Evolutionary conservation across 805 yeast genomes (phyloP), one percentile per base, ranked within the genome.

Genomic region (Yamadazyma tumulicola): DNA sequence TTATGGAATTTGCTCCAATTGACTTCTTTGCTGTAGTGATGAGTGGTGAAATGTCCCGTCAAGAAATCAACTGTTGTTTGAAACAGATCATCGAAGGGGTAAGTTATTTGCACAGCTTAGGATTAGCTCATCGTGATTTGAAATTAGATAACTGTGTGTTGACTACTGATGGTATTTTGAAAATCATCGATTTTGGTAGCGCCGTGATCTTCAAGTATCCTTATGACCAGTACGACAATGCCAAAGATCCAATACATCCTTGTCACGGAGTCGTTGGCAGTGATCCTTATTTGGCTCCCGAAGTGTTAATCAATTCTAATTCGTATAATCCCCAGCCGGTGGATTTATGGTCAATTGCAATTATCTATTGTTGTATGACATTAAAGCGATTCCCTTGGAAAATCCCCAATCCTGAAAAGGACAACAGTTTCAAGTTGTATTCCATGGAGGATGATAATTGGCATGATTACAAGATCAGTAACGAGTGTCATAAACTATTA

Each of bases 301-400:
- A 88, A 57, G 95, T 86, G 7, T 82, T 85, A 55, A 69, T 77
- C 46, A 81, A 81, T 42, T 49, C 59, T 4, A 51, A 49, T 34
- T 47, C 55, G 17, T 88, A 88, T 52, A 94, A 85, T 55, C 96
- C 96, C 11, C 73, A 95, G 45, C 95, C 96, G 1, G 95, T 88
- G 5, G 97, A 88, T 63, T 77, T 88, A 29, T 88, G 97, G 97
- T 85, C 95, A 5, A 79, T 79, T 21, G 96, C 95, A 6, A 86
- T 88, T 40, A 85, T 88, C 31, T 85, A 84, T 59, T 85, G 95
- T 47, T 88, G 96, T 65, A 87, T 88, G 96, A 76, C 85, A 39
- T 68, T 88, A 56, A 82, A 86, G 54, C 84, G 87, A 62, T 88
- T 88, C 62, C 96, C 96, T 6, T 88, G 96, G 96, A 87, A 86